Percentiles rank a stretch among this genome's conserved stretches.
Conservation (phyloP, 768 basidiomycete species). For the Amanita jacksonii region DNA sequence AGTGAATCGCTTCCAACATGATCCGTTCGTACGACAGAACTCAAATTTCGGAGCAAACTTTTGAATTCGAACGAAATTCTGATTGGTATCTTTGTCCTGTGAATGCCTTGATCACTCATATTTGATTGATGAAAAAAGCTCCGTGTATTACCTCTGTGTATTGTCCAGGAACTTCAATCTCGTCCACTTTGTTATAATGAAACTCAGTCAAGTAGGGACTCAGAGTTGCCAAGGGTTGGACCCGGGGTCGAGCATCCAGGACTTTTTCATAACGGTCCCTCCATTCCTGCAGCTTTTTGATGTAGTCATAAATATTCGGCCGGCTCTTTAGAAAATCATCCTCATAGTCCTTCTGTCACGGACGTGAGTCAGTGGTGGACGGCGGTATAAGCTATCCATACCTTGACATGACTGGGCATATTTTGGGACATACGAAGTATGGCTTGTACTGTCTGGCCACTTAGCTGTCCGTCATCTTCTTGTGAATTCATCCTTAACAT, state of each 20-base stretch:
- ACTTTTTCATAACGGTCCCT: conserved; percentile 80
- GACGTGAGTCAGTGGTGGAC: conserved; percentile 1
- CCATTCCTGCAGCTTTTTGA: conserved; percentile 86
- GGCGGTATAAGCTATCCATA: conserved; percentile 21
- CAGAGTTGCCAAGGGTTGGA: conserved; percentile 76
- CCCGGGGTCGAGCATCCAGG: conserved; percentile 73
- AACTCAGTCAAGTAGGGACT: conserved; percentile 96
- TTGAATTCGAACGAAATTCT: conserved; percentile 82
- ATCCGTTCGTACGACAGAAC: conserved; percentile 77
- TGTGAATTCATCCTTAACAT: conserved; percentile 52
- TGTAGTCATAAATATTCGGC: conserved; percentile 79
- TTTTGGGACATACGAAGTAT: conserved; percentile 52
- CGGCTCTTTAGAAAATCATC: conserved; percentile 80
- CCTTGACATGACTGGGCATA: conserved; percentile 47
- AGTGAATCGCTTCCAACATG: conserved; percentile 83
- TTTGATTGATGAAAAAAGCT: too few relatives aligned
- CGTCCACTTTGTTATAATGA: conserved; percentile 95
- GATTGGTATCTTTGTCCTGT: conserved; percentile 91
- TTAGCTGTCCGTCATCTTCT: conserved; percentile 62
- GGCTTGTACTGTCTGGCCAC: conserved; percentile 42
- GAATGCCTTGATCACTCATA: too few relatives aligned
- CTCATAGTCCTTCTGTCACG: conserved; percentile 72
- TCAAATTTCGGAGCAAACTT: conserved; percentile 90
- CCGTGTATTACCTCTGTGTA: conserved; percentile 79
- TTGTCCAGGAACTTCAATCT: conserved; percentile 98